Percentiles rank a stretch among this genome's conserved stretches.
Conservation (phyloP, 495 filamentous ascomycete species). For the Neurospora discreta region DNA sequence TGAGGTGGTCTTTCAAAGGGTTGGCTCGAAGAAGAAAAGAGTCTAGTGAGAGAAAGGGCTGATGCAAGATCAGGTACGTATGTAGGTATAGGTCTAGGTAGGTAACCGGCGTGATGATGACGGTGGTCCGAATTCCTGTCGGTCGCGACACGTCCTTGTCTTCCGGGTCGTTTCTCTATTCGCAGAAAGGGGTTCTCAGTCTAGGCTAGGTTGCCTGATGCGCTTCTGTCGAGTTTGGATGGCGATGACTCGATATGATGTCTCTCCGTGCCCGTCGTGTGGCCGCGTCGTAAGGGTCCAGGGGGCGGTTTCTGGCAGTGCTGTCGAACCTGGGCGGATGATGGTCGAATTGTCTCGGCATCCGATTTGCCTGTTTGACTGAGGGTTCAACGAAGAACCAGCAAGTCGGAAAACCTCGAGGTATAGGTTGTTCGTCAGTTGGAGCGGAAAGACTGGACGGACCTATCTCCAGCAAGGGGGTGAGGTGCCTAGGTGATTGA, state of each 20-base stretch:
- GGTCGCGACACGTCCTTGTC: background rate
- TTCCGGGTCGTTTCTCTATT: background rate
- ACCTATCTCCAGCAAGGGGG: background rate
- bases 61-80: background rate
- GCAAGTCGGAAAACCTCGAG: background rate
- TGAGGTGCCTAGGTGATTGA: background rate
- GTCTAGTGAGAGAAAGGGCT: background rate
- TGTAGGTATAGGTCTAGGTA: background rate
- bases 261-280: background rate
- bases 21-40: conserved; percentile 2
- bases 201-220: background rate
- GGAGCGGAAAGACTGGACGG: background rate
- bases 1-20: background rate
- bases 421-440: background rate
- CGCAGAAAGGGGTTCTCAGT: background rate
- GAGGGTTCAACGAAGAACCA: background rate
- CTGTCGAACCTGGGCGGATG: background rate
- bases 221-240: background rate
- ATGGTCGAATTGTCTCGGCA: background rate
- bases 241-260: background rate
- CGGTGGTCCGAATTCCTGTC: background rate
- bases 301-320: background rate
- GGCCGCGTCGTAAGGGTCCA: background rate
- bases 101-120: background rate
- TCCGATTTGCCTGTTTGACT: background rate